These are phyloP conservation scores for Camellia oleifera DNA, from an alignment of 179 eudicot genomes.

Conservation along the genomic window DNA sequence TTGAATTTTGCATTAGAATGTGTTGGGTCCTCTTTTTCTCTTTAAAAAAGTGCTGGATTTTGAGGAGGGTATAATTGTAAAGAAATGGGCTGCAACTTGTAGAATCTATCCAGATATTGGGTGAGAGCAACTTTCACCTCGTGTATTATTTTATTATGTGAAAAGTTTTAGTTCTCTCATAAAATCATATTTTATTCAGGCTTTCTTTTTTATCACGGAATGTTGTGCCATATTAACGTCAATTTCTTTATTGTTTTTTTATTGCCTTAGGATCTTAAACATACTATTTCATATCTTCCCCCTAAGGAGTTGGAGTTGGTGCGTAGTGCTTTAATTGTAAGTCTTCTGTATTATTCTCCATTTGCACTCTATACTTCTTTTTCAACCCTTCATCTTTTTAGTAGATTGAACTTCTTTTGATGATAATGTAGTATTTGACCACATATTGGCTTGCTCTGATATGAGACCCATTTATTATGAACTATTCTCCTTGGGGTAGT, in stretches of 20 bases:
- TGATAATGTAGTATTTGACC: not conserved
- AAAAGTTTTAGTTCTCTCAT: not conserved
- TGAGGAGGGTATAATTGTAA: not conserved
- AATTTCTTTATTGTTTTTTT: slow-evolving; percentile 13
- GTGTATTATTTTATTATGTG: not conserved
- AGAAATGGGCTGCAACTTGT: not conserved
- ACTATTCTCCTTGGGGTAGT: not conserved
- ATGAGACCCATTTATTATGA: not conserved
- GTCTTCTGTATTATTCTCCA: slow-evolving; percentile 15
- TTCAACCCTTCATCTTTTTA: not conserved
- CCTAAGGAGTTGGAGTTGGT: slow-evolving; percentile 72
- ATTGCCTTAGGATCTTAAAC: slow-evolving; percentile 72
- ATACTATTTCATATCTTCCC: slow-evolving; percentile 71
- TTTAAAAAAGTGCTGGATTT: not conserved
- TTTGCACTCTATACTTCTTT: slow-evolving; percentile 9
- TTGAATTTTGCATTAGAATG: not conserved
- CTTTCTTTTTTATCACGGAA: not conserved
- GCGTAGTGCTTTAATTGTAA: slow-evolving; percentile 76
- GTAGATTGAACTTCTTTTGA: not conserved
- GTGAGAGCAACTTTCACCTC: not conserved
- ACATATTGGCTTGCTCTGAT: slow-evolving; percentile 7
- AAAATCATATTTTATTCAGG: not conserved
- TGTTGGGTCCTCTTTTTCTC: not conserved
- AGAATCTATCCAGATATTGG: not conserved
- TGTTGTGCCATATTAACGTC: not conserved